Evolutionary conservation across 345 rosid species (phyloP), one percentile per base, ranked within the genome.

Genomic region (Lepidium didymum): DNA sequence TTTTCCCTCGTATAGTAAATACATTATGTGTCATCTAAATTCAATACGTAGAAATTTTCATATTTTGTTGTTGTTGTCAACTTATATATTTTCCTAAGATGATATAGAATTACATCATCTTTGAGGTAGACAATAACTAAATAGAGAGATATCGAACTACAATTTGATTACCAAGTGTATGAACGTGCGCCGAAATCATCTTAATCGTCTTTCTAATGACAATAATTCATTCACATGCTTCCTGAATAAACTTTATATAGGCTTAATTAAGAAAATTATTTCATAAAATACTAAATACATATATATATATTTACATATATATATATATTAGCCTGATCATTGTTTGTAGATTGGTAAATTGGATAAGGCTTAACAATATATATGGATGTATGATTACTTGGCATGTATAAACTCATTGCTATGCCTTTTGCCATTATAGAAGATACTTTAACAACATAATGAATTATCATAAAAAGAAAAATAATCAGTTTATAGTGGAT

Each of bases 111-210:
- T 4, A 14, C 6, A 36, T 34, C 38, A 12, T 37, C n/a, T 62
- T 36, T 45, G 29, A 62, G 10, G 64, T 55, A 55, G 1, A 25
- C 8, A 34, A 25, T 33, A 3, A 9, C 2, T 46, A 18, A 57
- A 42, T 7, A 25, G 10, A 47, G 40, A 62, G 27, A 40, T 49
- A 56, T 47, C 60, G 40, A 56, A 49, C 45, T 14, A 56, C 66
- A 73, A 47, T 49, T 65, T 64, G 77, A 64, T 40, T 49, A 56
- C 53, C 45, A 27, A 70, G 54, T 42, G 33, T 65, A 42, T 34
- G 77, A 73, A 50, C 61, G 34, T 65, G 72, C 67, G 62, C 77
- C 67, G 62, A 73, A 65, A 27, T 27, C 31, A 27, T 27, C 31
- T 4, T 27, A 27, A 27, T 27, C 31, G 31, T 27, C 31, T 27